Evolutionary conservation across 768 basidiomycete species (phyloP).

Genomic region (Lactarius akahatsu): DNA sequence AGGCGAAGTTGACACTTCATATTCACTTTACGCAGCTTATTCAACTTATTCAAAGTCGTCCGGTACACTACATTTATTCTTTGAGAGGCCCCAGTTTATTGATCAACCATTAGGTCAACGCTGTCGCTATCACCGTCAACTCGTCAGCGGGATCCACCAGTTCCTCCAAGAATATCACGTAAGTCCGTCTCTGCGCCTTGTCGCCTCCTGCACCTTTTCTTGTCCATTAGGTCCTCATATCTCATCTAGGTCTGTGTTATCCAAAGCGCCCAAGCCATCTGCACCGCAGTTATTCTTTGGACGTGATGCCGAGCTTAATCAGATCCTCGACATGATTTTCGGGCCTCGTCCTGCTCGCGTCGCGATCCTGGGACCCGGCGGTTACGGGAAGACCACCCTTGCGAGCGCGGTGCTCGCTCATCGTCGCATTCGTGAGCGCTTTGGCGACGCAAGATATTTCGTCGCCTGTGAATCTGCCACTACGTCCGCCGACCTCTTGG

Average conservation of each 20-base stretch:
- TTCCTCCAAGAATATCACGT: neutral
- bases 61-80: neutral
- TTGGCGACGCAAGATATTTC: conserved; percentile 34
- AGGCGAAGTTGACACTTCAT: neutral
- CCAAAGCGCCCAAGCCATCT: neutral
- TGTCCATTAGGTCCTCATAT: neutral
- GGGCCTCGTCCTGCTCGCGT: conserved; percentile 1
- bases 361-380: conserved; percentile 31
- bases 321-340: conserved; percentile 9
- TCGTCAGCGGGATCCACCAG: neutral
- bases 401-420: conserved; percentile 38
- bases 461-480: conserved; percentile 38
- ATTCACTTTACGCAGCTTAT: neutral
- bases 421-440: conserved; percentile 29
- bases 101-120: neutral
- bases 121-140: neutral
- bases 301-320: conserved; percentile 2
- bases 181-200: neutral
- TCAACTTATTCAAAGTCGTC: neutral
- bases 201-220: neutral
- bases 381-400: conserved; percentile 42
- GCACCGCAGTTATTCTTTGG: conserved; percentile 17
- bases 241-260: neutral
- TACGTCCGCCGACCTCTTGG: conserved; percentile 31
- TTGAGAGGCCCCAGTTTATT: neutral